Evolutionary conservation across 768 basidiomycete species (phyloP).

Genomic region (Termitomyces sp.): DNA sequence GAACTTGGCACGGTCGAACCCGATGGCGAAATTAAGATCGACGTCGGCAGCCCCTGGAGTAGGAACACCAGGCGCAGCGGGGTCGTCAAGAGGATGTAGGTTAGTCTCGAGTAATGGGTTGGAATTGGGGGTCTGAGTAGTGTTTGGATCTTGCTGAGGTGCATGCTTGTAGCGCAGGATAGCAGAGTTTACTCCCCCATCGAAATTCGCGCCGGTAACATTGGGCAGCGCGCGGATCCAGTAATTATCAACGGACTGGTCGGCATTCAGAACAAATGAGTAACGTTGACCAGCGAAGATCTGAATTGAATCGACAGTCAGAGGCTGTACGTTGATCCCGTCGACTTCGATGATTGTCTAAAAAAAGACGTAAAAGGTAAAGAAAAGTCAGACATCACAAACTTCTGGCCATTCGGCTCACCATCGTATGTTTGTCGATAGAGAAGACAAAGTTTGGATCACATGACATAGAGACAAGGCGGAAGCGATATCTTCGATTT

Average conservation of each 20-base stretch:
- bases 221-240: conserved; percentile 29
- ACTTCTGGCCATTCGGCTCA: background rate
- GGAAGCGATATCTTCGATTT: conserved; percentile 46
- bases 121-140: conserved; percentile 5
- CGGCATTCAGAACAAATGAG: conserved; percentile 30
- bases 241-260: conserved; percentile 34
- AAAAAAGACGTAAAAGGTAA: background rate
- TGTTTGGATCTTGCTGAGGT: conserved; percentile 21
- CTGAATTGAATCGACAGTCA: conserved; percentile 31
- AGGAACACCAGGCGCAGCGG: conserved; percentile 8
- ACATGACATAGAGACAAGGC: conserved; percentile 47
- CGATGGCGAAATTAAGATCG: conserved; percentile 13
- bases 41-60: conserved; percentile 19
- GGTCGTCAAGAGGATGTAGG: conserved; percentile 6
- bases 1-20: conserved; percentile 7
- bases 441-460: conserved; percentile 37
- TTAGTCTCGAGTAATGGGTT: conserved; percentile 24
- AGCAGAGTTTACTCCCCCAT: conserved; percentile 45
- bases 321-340: conserved; percentile 25
- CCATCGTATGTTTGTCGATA: conserved; percentile 30
- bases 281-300: conserved; percentile 37
- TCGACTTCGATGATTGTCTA: conserved; percentile 36
- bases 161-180: conserved; percentile 37
- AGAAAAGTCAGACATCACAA: too few relatives aligned
- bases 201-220: conserved; percentile 8